Base-by-base conservation (phyloP, 805 yeast species). In the Danielia reshetovae region DNA sequence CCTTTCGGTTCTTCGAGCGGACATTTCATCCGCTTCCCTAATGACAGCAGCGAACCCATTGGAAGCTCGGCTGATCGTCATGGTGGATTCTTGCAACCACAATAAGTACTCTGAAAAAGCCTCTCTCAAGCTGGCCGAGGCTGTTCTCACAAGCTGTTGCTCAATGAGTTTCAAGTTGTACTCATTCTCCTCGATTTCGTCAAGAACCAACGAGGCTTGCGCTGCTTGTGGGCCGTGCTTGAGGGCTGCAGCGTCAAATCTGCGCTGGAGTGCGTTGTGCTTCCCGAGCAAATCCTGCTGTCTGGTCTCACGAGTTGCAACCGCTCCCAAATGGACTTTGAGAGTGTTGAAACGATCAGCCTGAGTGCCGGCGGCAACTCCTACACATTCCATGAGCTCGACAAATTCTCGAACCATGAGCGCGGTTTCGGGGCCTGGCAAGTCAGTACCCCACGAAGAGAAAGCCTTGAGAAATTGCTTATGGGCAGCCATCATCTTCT, bases 151-250 rank as follows among this genome's bases (percentile, higher is more conserved):
- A 30, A 68, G 62, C 48, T 78, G 83, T 19, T 64, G 70, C 39
- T 72, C 72, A 5, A 74, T 73, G 15, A 77, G 72, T 35, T 67
- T 74, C n/a, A 74, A 59, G 24, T 75, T 68, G 40, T 70, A 65
- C 27, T 65, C 63, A 36, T 70, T 55, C 42, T 73, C 77, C 49
- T 77, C 83, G 22, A 77, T 49, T 34, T 65, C 62, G 46, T 78
- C 85, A 37, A 60, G 62, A 1, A 72, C 54, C 13, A 74, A 50
- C 11, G 67, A 54, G 0, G 75, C 64, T 6, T 53, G 55, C 12
- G 70, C 65, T 18, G 71, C 65, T 31, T 67, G 56, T 2, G 56
- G 70, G 3, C 80, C 81, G 39, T 43, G 51, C 26, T 43, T 54
- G 26, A 68, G 56, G 39, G 73, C 77, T 27, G 61, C 60, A 2